phyloP scores from a whole-genome alignment of 2,329 filamentous ascomycete genomes.

The Claviceps paspali region DNA sequence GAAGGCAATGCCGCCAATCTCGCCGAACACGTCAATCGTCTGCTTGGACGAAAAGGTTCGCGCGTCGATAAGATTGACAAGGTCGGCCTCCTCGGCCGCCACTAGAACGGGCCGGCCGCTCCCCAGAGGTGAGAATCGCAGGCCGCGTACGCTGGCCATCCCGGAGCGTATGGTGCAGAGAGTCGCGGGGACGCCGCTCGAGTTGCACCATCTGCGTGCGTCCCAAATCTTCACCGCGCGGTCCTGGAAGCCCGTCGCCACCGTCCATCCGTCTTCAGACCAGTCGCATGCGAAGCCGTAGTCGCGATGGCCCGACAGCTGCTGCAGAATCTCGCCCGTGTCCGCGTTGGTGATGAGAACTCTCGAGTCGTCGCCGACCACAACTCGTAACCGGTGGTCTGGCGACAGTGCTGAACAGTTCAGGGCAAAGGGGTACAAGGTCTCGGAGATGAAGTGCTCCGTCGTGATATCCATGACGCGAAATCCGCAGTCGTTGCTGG shows the following conservation, averaged over 20 bases:
- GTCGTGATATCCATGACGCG: slow-evolving; percentile 43
- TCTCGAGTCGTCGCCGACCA: slow-evolving; percentile 55
- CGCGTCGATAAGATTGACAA: slow-evolving; percentile 55
- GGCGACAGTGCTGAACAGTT: slow-evolving; percentile 63
- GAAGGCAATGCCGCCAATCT: slow-evolving; percentile 54
- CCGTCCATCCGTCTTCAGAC: slow-evolving; percentile 60
- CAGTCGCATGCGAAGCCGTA: slow-evolving; percentile 66
- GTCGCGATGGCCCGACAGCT: slow-evolving; percentile 49
- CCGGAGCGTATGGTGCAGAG: slow-evolving; percentile 44
- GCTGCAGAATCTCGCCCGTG: slow-evolving; percentile 40
- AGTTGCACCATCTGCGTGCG: slow-evolving; percentile 49
- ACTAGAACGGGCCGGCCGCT: slow-evolving; percentile 52
- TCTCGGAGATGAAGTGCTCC: slow-evolving; percentile 40
- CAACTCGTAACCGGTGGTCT: slow-evolving; percentile 52
- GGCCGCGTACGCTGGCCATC: slow-evolving; percentile 52
- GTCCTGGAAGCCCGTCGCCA: slow-evolving; percentile 68
- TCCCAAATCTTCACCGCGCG: slow-evolving; percentile 62
- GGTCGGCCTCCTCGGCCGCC: slow-evolving; percentile 62
- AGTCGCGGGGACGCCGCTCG: slow-evolving; percentile 30
- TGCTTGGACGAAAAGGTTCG: slow-evolving; percentile 50
- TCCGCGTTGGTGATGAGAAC: slow-evolving; percentile 57
- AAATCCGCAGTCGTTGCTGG: slow-evolving; percentile 46
- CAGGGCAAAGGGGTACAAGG: slow-evolving; percentile 42
- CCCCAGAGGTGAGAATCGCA: slow-evolving; percentile 59
- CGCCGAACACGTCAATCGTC: slow-evolving; percentile 58